phyloP scores from a whole-genome alignment of 1,139 yeast genomes.

The Saccharomyces hybrid region DNA sequence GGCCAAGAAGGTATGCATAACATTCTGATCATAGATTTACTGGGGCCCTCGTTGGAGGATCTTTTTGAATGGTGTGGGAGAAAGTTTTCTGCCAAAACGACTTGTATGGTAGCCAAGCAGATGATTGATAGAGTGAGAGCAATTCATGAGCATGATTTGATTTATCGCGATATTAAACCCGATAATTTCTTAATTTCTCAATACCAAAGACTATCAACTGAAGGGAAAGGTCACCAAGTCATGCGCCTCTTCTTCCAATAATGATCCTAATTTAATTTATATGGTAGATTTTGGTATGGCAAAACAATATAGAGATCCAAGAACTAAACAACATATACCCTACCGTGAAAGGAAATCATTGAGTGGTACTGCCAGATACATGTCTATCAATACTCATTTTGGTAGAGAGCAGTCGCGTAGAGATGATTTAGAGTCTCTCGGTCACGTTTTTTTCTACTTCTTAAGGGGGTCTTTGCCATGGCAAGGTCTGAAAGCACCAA shows the following conservation, averaged over 20 bases:
- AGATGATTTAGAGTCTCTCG: constrained; percentile 91
- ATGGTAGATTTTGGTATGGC: constrained; percentile 95
- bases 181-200: constrained; percentile 73
- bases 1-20: constrained; percentile 97
- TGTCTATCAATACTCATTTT: constrained; percentile 94
- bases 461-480: constrained; percentile 92
- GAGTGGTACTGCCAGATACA: constrained; percentile 94
- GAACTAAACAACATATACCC: constrained; percentile 91
- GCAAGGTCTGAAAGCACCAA: constrained; percentile 98
- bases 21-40: constrained; percentile 81
- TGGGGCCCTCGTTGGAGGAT: constrained; percentile 94
- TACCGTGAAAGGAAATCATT: constrained; percentile 89
- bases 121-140: constrained; percentile 82
- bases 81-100: constrained; percentile 77
- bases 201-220: constrained; percentile 22
- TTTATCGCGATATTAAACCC: constrained; percentile 92
- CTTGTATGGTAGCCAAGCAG: constrained; percentile 83
- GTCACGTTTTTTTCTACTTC: constrained; percentile 92
- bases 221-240: constrained; percentile 15
- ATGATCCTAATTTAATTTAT: constrained; percentile 42
- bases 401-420: constrained; percentile 95
- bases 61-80: constrained; percentile 98
- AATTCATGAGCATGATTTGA: constrained; percentile 82
- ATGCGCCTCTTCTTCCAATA: constrained; percentile 23
- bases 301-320: constrained; percentile 90